Conservation (phyloP, 2,329 filamentous ascomycete species). For the Plectosphaerella plurivora region DNA sequence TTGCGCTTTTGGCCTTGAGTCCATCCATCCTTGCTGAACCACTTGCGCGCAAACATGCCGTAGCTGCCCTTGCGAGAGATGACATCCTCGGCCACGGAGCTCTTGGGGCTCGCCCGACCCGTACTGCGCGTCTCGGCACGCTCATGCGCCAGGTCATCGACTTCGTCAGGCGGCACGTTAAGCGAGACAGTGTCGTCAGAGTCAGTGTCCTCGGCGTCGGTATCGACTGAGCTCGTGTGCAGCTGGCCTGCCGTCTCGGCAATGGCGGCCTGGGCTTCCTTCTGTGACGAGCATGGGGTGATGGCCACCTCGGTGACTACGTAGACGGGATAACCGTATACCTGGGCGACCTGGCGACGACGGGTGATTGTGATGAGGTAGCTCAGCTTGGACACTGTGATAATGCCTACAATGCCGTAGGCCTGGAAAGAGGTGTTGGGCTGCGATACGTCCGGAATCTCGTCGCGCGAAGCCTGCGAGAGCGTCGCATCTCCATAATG, state of each 20-base stretch:
- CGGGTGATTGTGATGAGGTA: conserved; percentile 85
- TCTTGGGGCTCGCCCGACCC: conserved; percentile 28
- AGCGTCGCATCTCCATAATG: conserved; percentile 60
- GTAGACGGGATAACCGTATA: conserved; percentile 78
- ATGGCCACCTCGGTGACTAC: conserved; percentile 83
- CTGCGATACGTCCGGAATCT: conserved; percentile 36
- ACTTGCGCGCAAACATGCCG: conserved; percentile 82
- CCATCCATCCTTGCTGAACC: conserved; percentile 87
- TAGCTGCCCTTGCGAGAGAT: conserved; percentile 79
- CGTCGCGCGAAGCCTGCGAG: conserved; percentile 38
- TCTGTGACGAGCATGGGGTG: conserved; percentile 77
- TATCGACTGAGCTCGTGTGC: conserved; percentile 30
- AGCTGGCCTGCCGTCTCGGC: conserved; percentile 48
- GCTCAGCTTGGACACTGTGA: conserved; percentile 74
- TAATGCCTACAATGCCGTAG: conserved; percentile 62
- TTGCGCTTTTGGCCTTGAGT: conserved; percentile 64
- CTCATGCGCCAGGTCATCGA: conserved; percentile 34
- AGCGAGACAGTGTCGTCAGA: conserved; percentile 41
- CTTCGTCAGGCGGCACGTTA: conserved; percentile 32
- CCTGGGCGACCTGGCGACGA: conserved; percentile 82
- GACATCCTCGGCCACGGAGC: conserved; percentile 81
- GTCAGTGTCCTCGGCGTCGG: conserved; percentile 36
- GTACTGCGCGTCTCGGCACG: conserved; percentile 23
- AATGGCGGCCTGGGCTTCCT: conserved; percentile 71
- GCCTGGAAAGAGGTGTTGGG: conserved; percentile 51